These are phyloP conservation scores for Aspergillus japonicus DNA, from an alignment of 2,329 filamentous ascomycete species.

Conservation along the genomic window DNA sequence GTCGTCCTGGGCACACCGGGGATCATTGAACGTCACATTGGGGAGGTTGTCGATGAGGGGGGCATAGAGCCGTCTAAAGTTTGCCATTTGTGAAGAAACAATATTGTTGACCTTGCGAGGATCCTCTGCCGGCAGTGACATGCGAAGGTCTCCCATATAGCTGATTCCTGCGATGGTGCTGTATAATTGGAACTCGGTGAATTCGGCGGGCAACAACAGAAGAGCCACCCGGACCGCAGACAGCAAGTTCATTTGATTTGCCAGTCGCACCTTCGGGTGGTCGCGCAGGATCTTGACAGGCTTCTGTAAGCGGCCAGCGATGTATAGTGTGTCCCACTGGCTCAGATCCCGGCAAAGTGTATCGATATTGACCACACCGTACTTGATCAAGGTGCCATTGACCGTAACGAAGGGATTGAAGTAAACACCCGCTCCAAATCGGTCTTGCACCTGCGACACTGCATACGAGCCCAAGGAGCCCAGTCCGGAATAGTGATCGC, in stretches of 20 bases:
- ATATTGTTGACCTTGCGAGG: conserved; percentile 93
- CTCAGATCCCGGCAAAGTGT: conserved; percentile 83
- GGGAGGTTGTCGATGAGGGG: conserved; percentile 87
- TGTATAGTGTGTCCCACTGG: conserved; percentile 90
- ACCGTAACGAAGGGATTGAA: conserved; percentile 95
- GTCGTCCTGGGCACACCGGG: conserved; percentile 55
- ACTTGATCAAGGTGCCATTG: conserved; percentile 95
- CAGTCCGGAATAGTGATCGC: conserved; percentile 86
- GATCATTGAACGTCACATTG: conserved; percentile 75
- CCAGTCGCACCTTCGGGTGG: conserved; percentile 84
- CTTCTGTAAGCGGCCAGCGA: conserved; percentile 95
- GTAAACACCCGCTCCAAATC: conserved; percentile 89
- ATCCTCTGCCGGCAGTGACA: conserved; percentile 86
- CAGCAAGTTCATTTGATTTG: conserved; percentile 93
- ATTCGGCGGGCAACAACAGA: conserved; percentile 76
- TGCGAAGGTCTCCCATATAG: conserved; percentile 94
- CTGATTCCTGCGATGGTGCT: conserved; percentile 87
- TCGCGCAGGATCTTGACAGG: conserved; percentile 97
- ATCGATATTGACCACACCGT: conserved; percentile 91
- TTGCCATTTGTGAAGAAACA: conserved; percentile 82
- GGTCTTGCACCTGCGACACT: conserved; percentile 82
- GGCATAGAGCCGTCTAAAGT: conserved; percentile 88
- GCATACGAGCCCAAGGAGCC: conserved; percentile 79
- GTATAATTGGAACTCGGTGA: conserved; percentile 86
- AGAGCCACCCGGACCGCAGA: conserved; percentile 88